Percentiles rank a stretch among this genome's conserved stretches.
These are phyloP conservation scores for Litsea cubeba DNA, from an alignment of 164 flowering plant genomes.

Conservation along the genomic window DNA sequence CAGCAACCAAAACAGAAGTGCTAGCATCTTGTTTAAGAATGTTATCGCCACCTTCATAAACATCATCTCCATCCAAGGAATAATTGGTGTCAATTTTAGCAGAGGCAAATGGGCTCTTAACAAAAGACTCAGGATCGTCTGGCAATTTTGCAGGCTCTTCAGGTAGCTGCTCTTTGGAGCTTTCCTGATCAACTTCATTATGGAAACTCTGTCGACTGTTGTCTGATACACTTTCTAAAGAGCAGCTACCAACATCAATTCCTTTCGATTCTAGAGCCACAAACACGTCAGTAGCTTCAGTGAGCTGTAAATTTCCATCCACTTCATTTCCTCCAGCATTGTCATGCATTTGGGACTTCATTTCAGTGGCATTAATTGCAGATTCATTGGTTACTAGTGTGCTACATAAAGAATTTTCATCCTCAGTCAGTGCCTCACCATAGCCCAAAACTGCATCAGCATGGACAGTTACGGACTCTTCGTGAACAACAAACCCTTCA, in stretches of 20 bases:
- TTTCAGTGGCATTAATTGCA: slow-evolving; percentile 8
- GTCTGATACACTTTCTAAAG: no score
- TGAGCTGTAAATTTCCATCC: not conserved
- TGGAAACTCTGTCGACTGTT: no score
- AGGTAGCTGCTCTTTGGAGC: no score
- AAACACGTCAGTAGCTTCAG: slow-evolving; percentile 1
- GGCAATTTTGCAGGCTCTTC: not conserved
- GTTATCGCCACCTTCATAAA: slow-evolving; percentile 23
- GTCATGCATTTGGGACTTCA: not conserved
- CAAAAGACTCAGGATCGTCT: slow-evolving; percentile 17
- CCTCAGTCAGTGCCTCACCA: slow-evolving; percentile 3
- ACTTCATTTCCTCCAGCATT: slow-evolving; percentile 9
- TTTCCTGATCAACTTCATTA: no score
- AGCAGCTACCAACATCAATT: not conserved
- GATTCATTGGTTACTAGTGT: slow-evolving; percentile 7
- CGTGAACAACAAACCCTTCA: slow-evolving; percentile 8
- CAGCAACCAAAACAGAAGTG: slow-evolving; percentile 20
- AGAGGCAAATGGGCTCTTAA: slow-evolving; percentile 12
- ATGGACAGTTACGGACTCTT: slow-evolving; percentile 10
- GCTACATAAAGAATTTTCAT: not conserved
- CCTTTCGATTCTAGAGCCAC: slow-evolving; percentile 8
- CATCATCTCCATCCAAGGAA: slow-evolving; percentile 11
- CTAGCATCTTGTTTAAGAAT: slow-evolving; percentile 21
- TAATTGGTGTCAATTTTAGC: slow-evolving; percentile 14
- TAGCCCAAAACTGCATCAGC: slow-evolving; percentile 6